Conservation (phyloP, 1,284 basidiomycete genomes). For the Vanrija pseudolonga region DNA sequence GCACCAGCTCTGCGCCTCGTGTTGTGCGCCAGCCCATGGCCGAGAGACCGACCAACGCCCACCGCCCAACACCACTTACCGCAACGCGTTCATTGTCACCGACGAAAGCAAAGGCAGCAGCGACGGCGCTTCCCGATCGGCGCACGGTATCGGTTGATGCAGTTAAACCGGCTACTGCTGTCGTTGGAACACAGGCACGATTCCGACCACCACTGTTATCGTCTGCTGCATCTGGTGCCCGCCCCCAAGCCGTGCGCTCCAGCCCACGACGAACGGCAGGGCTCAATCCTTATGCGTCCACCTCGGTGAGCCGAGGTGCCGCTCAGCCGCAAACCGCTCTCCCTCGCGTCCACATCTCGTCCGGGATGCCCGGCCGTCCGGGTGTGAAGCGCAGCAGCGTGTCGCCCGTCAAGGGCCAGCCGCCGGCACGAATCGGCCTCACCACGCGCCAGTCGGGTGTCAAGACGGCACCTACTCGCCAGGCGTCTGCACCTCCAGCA, state of each 20-base stretch:
- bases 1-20: background rate
- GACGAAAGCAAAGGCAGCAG: background rate
- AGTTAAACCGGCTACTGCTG: background rate
- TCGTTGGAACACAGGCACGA: background rate
- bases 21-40: background rate
- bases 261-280: constrained; percentile 5
- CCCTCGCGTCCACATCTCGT: too few species aligned
- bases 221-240: background rate
- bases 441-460: too few species aligned
- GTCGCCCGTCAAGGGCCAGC: background rate
- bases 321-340: too few species aligned
- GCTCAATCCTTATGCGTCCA: too few species aligned
- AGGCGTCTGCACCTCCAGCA: background rate
- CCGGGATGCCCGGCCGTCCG: background rate
- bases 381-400: background rate
- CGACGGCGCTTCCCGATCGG: background rate
- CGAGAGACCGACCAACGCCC: background rate
- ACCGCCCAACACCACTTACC: background rate
- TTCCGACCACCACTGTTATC: background rate
- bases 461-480: background rate
- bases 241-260: background rate
- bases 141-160: background rate
- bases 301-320: too few species aligned
- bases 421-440: background rate
- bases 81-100: constrained; percentile 3